Percentiles rank a stretch among this genome's conserved stretches.
Evolutionary conservation across 2,329 filamentous ascomycete genomes (phyloP).

Genomic region (Colletotrichum liaoningense): DNA sequence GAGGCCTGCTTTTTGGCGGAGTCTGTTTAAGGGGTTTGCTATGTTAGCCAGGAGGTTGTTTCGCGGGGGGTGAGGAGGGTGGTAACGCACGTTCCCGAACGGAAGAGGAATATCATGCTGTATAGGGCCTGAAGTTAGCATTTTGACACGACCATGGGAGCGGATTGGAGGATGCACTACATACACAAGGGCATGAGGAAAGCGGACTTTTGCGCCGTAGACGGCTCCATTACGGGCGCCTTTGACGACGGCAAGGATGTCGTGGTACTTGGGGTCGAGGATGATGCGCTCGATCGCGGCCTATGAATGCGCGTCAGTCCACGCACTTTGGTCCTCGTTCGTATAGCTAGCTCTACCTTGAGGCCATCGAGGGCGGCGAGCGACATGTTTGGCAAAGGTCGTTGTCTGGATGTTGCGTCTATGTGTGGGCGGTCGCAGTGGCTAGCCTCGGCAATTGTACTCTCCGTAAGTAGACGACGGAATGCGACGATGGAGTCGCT

Average conservation of each 20-base stretch:
- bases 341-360: conserved; percentile 15
- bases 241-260: conserved; percentile 87
- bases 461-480: background rate
- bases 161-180: conserved; percentile 35
- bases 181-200: conserved; percentile 93
- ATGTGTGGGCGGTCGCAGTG: conserved; percentile 7
- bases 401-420: background rate
- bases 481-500: conserved; percentile 20
- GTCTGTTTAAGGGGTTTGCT: conserved; percentile 48
- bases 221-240: conserved; percentile 96
- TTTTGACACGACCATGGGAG: background rate
- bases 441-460: conserved; percentile 33
- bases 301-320: conserved; percentile 54
- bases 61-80: conserved; percentile 6
- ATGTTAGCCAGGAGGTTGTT: conserved; percentile 8
- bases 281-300: conserved; percentile 79
- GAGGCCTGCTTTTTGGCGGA: conserved; percentile 81
- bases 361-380: conserved; percentile 34
- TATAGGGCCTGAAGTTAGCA: background rate
- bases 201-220: conserved; percentile 97
- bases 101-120: conserved; percentile 97
- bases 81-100: conserved; percentile 81
- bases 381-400: conserved; percentile 24
- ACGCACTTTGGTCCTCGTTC: background rate
- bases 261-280: conserved; percentile 86